phyloP scores from a whole-genome alignment of 2,329 filamentous ascomycete species.

The Neopestalotiopsis sp. region DNA sequence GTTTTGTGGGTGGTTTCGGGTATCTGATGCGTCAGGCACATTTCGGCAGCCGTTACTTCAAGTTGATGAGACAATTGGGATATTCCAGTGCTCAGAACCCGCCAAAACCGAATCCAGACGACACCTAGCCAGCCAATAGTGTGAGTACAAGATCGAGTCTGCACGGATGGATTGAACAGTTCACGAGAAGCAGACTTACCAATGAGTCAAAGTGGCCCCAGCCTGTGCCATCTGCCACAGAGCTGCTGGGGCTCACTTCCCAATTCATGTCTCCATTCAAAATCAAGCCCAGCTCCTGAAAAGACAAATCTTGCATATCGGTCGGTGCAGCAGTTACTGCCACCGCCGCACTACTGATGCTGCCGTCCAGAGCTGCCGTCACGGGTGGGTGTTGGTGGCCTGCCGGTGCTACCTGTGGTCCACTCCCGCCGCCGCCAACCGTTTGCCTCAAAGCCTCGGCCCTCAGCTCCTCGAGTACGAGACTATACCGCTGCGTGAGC shows the following conservation, averaged over 20 bases:
- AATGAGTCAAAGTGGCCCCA: conserved; percentile 34
- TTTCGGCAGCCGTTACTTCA: neutral
- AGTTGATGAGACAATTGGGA: neutral
- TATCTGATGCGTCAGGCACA: neutral
- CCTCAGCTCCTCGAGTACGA: conserved; percentile 33
- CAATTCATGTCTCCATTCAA: conserved; percentile 18
- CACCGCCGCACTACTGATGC: neutral
- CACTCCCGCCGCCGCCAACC: neutral
- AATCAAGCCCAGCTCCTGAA: neutral
- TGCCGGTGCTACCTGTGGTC: neutral
- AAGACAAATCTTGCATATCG: neutral
- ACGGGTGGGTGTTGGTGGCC: neutral
- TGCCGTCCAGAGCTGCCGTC: neutral
- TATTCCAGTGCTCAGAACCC: neutral
- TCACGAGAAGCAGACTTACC: conserved; percentile 18
- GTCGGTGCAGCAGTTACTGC: neutral
- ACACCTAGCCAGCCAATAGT: neutral
- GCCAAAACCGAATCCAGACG: neutral
- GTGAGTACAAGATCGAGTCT: neutral
- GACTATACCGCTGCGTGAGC: conserved; percentile 30
- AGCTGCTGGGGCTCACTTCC: conserved; percentile 20
- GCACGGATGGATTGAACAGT: neutral
- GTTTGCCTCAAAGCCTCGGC: conserved; percentile 20
- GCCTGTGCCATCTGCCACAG: conserved; percentile 25
- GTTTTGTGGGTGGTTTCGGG: no score